Evolutionary conservation across 306 rosid genomes (phyloP).

Genomic region (Quercus gilva): DNA sequence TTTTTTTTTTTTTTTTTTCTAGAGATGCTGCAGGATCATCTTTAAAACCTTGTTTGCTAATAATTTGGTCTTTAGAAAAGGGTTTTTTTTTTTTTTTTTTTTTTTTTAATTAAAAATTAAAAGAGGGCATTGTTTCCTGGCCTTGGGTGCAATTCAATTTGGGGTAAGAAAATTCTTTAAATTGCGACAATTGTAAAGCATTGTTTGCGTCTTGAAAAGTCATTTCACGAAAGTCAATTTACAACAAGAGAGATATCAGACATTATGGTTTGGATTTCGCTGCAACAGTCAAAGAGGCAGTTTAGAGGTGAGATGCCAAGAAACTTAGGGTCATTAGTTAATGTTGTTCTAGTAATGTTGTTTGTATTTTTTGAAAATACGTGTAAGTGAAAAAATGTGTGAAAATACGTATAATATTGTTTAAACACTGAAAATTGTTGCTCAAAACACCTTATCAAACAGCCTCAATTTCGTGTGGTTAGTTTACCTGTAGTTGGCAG

Average conservation of each 20-base stretch:
- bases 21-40: background rate
- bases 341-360: too few species aligned
- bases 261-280: background rate
- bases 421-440: too few species aligned
- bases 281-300: background rate
- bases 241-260: background rate
- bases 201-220: background rate
- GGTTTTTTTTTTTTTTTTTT: background rate
- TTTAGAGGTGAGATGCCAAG: background rate
- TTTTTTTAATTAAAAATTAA: too few species aligned
- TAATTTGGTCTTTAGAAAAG: background rate
- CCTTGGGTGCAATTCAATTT: background rate
- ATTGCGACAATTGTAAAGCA: background rate
- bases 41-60: background rate
- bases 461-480: background rate
- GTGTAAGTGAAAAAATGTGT: too few species aligned
- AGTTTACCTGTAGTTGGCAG: background rate
- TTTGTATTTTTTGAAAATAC: too few species aligned
- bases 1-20: too few species aligned
- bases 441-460: too few species aligned
- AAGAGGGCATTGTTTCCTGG: background rate
- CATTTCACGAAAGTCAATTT: background rate
- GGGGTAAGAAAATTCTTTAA: background rate
- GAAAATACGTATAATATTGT: fast-evolving
- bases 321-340: background rate